Percentiles rank a stretch among this genome's conserved stretches.
These are phyloP conservation scores for Lentinula aciculospora DNA, from an alignment of 768 basidiomycete genomes.

Conservation along the genomic window DNA sequence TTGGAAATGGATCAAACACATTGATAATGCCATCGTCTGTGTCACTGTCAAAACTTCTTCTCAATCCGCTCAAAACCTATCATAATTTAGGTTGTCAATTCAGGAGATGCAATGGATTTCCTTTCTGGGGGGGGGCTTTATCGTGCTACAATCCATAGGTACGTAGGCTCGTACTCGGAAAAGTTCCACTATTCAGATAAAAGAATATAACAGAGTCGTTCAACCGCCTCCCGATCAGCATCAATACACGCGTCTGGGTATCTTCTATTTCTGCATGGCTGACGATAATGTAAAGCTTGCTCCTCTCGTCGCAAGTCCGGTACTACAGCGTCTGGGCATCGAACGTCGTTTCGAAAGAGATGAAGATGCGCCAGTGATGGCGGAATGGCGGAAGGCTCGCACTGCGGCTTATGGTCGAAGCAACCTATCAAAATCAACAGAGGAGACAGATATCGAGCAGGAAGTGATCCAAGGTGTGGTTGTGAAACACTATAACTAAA, in stretches of 20 bases:
- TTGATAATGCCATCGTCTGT: slow-evolving; percentile 30
- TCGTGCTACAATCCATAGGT: slow-evolving; percentile 8
- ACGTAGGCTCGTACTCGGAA: not conserved
- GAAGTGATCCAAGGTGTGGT: slow-evolving; percentile 38
- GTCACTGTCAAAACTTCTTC: too few relatives aligned
- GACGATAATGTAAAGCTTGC: slow-evolving; percentile 38
- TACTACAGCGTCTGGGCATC: slow-evolving; percentile 32
- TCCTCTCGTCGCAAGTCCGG: slow-evolving; percentile 35
- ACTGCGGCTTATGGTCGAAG: slow-evolving; percentile 34
- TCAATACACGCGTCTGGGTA: slow-evolving; percentile 35
- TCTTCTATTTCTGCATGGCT: slow-evolving; percentile 40
- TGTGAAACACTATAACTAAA: slow-evolving; percentile 44
- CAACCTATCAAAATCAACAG: slow-evolving; percentile 10
- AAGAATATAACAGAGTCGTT: slow-evolving; percentile 23
- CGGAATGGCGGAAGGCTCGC: slow-evolving; percentile 32
- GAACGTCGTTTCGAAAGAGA: slow-evolving; percentile 23
- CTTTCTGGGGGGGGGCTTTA: slow-evolving; percentile 7
- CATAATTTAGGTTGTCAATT: slow-evolving; percentile 34
- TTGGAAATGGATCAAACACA: slow-evolving; percentile 36
- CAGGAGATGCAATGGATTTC: slow-evolving; percentile 39
- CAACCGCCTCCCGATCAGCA: slow-evolving; percentile 45
- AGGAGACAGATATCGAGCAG: slow-evolving; percentile 36
- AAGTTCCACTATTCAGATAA: not conserved
- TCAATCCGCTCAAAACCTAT: not conserved
- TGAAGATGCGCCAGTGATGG: slow-evolving; percentile 34